A percentile compares a stretch with the other conserved stretches of the same genome.
Conservation (phyloP, 1,139 yeast genomes). For the Lodderomyces elongisporus region DNA sequence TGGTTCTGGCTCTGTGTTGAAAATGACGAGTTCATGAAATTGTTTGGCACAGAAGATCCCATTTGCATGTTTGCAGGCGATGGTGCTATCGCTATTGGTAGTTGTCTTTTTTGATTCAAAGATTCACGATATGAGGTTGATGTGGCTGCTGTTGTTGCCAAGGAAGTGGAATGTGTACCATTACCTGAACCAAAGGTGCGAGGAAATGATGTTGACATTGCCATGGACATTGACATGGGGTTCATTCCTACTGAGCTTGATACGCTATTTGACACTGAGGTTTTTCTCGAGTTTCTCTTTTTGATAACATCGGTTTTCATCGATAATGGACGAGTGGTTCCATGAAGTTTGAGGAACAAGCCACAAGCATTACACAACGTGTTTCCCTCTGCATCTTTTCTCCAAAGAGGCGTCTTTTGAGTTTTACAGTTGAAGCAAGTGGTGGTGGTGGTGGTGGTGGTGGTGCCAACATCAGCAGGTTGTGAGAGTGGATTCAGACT, state of each 20-base stretch:
- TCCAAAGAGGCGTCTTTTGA: conserved; percentile 54
- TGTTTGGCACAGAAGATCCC: conserved; percentile 11
- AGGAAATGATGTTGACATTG: conserved; percentile 3
- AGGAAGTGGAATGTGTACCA: no score
- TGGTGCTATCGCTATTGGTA: conserved; percentile 8
- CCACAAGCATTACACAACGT: conserved; percentile 62
- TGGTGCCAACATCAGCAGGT: conserved; percentile 7
- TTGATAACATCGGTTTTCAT: conserved; percentile 55
- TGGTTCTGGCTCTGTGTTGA: conserved; percentile 12
- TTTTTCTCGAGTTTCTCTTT: conserved; percentile 42
- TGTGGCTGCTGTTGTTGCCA: neutral
- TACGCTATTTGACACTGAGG: neutral
- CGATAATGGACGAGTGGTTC: conserved; percentile 53
- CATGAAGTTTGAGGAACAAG: conserved; percentile 51
- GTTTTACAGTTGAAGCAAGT: conserved; percentile 44
- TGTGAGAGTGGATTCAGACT: neutral
- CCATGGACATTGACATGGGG: conserved; percentile 1
- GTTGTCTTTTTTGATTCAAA: conserved; percentile 1
- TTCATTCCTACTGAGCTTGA: neutral
- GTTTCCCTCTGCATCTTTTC: conserved; percentile 52
- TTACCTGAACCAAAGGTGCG: neutral
- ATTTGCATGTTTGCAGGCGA: conserved; percentile 10
- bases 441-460: conserved; percentile 6
- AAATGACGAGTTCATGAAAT: conserved; percentile 4
- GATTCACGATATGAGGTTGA: neutral